These are phyloP conservation scores for Termitomyces sp. DNA, from an alignment of 768 basidiomycete genomes.

Conservation along the genomic window DNA sequence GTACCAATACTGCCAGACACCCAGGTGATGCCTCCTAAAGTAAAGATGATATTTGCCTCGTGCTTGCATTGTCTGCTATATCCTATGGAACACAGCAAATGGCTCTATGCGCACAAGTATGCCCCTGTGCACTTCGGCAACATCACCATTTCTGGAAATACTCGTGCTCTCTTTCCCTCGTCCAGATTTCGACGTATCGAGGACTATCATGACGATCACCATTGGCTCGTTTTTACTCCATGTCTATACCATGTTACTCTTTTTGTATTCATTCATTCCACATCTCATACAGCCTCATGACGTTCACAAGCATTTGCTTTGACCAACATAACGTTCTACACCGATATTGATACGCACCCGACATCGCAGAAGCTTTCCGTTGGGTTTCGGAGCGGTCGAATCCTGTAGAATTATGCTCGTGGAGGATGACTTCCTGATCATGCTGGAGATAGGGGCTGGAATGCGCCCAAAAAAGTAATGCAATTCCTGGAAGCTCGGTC, in stretches of 20 bases:
- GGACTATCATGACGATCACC: conserved; percentile 19
- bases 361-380: conserved; percentile 34
- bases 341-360: conserved; percentile 25
- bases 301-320: conserved; percentile 19
- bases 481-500: conserved; percentile 20
- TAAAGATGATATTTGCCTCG: conserved; percentile 14
- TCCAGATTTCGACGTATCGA: conserved; percentile 23
- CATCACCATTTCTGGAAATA: conserved; percentile 31
- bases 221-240: conserved; percentile 32
- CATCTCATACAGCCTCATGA: conserved; percentile 26
- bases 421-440: conserved; percentile 43
- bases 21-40: conserved; percentile 1
- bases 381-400: conserved; percentile 22
- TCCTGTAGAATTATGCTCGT: conserved; percentile 35
- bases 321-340: conserved; percentile 21
- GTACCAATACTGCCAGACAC: conserved; percentile 10
- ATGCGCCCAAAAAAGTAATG: conserved; percentile 27
- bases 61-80: conserved; percentile 16
- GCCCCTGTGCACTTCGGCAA: conserved; percentile 16
- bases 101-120: conserved; percentile 7
- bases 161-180: conserved; percentile 35
- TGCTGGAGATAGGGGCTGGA: conserved; percentile 26
- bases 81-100: conserved; percentile 8
- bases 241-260: conserved; percentile 23
- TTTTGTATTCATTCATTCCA: conserved; percentile 35